Evolutionary conservation across 139 green algal species (phyloP), one percentile per base, ranked within the genome.

Genomic region (Chlorella sp.): DNA sequence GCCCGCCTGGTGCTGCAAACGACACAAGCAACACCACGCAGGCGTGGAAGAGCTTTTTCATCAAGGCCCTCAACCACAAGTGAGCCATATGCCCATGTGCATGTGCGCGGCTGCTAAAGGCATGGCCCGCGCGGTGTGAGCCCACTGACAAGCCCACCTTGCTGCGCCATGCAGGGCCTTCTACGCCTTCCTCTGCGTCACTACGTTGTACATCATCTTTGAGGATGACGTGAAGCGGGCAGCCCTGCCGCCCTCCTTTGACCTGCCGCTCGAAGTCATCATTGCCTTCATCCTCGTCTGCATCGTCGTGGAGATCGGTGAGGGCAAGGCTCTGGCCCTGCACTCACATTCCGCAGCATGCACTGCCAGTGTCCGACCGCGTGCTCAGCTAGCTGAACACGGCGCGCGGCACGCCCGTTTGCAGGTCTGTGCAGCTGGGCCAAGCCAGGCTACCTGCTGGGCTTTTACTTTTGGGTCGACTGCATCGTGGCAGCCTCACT

Each of bases 381-480:
- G n/a, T n/a, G n/a, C n/a, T n/a, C n/a, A n/a, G n/a, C n/a, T n/a
- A n/a, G n/a, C n/a, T n/a, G n/a, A n/a, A n/a, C n/a, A n/a, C n/a
- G n/a, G 42, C 42, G 42, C 42, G 10, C 10, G 10, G 42, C 42
- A 55, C 42, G 42, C 42, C 42, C 17, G 42, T 10, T 30, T 74
- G 59, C 77, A 86, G 80, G 77, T 14, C 35, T 84, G 42, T 82
- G 74, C 0, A 91, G 75, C 24, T 22, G 91, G 1, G 71, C 85
- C 1, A 82, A 85, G 30, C 83, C 83, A 0, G 75, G 73, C 32
- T 98, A 96, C 84, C 91, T 93, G 60, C 32, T 93, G 26, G 82
- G 87, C 31, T 95, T 97, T 68, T 98, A 96, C 79, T 97, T 95
- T 70, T 96, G 82, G 85, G 84, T 97, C 10, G 94, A 98, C 78